Conservation (phyloP, 768 basidiomycete species). For the Serpula lacrymans region DNA sequence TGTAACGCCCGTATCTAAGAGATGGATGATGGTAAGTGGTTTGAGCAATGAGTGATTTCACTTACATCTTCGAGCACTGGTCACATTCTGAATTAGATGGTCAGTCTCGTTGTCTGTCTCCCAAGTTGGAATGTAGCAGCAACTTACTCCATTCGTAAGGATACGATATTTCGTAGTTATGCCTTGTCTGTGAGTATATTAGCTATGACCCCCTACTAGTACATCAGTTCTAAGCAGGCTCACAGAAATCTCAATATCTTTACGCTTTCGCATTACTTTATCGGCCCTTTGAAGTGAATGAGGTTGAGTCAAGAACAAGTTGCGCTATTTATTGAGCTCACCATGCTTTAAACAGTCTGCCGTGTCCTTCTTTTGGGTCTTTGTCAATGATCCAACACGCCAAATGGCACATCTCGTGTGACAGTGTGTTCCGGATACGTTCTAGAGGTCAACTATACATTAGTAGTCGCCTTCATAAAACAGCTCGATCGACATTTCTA, state of each 20-base stretch:
- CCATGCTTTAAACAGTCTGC: conserved; percentile 71
- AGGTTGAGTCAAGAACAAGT: background rate
- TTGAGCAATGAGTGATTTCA: background rate
- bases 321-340: conserved; percentile 25
- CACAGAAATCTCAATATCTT: conserved; percentile 73
- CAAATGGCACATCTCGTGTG: conserved; percentile 92
- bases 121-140: conserved; percentile 5
- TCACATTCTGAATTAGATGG: conserved; percentile 48
- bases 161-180: conserved; percentile 74
- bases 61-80: conserved; percentile 61
- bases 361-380: conserved; percentile 70
- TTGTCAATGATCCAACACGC: conserved; percentile 82
- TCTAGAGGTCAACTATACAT: conserved; percentile 41
- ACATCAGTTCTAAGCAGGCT: conserved; percentile 11
- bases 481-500: conserved; percentile 8
- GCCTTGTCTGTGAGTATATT: conserved; percentile 49
- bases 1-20: conserved; percentile 67
- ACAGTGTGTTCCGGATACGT: conserved; percentile 75
- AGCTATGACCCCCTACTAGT: background rate
- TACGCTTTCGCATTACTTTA: conserved; percentile 63
- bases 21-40: conserved; percentile 2
- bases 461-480: background rate
- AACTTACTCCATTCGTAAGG: conserved; percentile 70
- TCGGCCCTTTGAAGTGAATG: conserved; percentile 47
- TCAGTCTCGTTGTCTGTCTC: too few relatives aligned